Conservation (phyloP, 2,329 filamentous ascomycete genomes). For the Fusarium nygamai region DNA sequence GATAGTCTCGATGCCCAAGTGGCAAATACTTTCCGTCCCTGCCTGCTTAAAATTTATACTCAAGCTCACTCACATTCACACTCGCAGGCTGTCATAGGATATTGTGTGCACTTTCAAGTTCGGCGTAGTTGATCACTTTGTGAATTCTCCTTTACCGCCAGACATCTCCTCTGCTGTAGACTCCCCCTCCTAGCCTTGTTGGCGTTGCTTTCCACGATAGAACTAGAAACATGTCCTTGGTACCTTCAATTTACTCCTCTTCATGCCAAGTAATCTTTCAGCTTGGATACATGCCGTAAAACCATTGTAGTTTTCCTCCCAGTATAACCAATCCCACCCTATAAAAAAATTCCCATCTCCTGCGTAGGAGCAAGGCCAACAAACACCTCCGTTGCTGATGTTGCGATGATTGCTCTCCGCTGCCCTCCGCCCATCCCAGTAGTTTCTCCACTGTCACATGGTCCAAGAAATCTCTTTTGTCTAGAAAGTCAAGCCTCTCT, state of each 20-base stretch:
- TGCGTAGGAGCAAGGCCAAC: slow-evolving; percentile 10
- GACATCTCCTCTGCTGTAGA: slow-evolving; percentile 1
- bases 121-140: not conserved
- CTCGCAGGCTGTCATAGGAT: not conserved
- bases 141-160: slow-evolving; percentile 3
- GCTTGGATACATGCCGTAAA: slow-evolving; percentile 17
- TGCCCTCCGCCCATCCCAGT: slow-evolving; percentile 18
- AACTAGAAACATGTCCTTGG: not conserved
- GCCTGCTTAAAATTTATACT: not conserved
- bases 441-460: slow-evolving; percentile 29
- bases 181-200: not conserved
- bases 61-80: not conserved
- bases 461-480: slow-evolving; percentile 41
- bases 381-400: slow-evolving; percentile 22
- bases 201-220: not conserved
- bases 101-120: not conserved
- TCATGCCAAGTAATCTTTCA: slow-evolving; percentile 9
- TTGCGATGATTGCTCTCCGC: slow-evolving; percentile 37
- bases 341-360: slow-evolving; percentile 11
- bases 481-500: slow-evolving; percentile 39
- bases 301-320: slow-evolving; percentile 25
- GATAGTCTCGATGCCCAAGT: slow-evolving; percentile 33
- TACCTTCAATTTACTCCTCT: slow-evolving; percentile 17
- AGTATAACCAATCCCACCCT: slow-evolving; percentile 11
- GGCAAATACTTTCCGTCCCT: slow-evolving; percentile 16